Evolutionary conservation across 1,284 basidiomycete genomes (phyloP), one percentile per base, ranked within the genome.

Genomic region (Albatrellus sp.): DNA sequence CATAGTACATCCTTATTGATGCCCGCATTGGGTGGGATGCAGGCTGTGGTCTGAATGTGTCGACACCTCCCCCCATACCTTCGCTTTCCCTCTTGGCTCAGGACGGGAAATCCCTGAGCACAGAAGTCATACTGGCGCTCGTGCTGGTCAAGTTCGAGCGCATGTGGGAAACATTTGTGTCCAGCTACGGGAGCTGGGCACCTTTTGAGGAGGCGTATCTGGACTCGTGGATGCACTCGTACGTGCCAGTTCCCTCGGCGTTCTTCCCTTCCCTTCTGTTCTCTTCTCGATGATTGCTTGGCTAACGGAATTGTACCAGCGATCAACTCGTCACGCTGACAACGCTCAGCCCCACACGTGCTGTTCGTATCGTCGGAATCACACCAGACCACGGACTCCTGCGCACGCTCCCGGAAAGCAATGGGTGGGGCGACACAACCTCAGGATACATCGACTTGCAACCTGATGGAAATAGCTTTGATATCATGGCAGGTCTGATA

Each of bases 391-490:
- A 90, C 54, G 94, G 94, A 0, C 67, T 96, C 31, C 63, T 98
- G 46, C 79, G 90, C 43, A 94, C 92, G 2, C 62, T 89, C 9
- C 81, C 83, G 1, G 72, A 80, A 49, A 59, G 65, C 24, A 60
- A 58, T 38, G 68, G 60, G 28, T 68, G 58, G 63, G 54, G 40
- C 53, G 47, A 45, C 51, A 51, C 44, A 28, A 57, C 54, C 6
- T 53, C 60, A 13, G 50, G 45, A 14, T 80, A 69, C 54, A 73
- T 85, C 37, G 75, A 77, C 55, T 57, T 81, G 17, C 94, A 97
- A 61, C 96, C 94, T 2, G 92, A 98, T 57, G 91, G 93, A 28
- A 99, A 99, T 60, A 90, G 88, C 57, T 98, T 98, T 56, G 94
- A 98, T 61, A 72, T 98, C 57, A 87, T 98, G 80, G 75, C 81